phyloP scores from a whole-genome alignment of 2,329 filamentous ascomycete species.

The Pseudogymnoascus pannorum region DNA sequence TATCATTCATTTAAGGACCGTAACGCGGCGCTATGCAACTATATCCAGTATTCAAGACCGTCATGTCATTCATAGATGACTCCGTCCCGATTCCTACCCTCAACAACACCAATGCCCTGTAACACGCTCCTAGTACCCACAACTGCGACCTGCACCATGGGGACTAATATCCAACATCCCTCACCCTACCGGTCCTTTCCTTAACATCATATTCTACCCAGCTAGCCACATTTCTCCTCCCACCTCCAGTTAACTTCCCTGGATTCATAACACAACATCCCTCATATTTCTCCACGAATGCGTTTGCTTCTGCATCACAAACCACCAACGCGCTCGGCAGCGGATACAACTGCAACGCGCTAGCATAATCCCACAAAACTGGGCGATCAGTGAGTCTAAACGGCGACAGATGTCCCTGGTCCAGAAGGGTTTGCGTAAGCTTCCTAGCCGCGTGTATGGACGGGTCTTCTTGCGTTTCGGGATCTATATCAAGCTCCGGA shows the following conservation, averaged over 20 bases:
- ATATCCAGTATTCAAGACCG: not conserved
- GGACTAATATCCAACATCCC: conserved; percentile 24
- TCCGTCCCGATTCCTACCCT: not conserved
- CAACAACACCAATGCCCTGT: not conserved
- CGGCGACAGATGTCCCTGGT: conserved; percentile 82
- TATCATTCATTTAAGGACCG: not conserved
- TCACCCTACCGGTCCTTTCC: conserved; percentile 24
- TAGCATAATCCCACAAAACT: conserved; percentile 81
- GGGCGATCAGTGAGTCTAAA: conserved; percentile 76
- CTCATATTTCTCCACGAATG: conserved; percentile 87
- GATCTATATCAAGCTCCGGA: conserved; percentile 28
- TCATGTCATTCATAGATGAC: not conserved
- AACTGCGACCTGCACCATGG: not conserved
- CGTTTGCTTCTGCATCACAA: conserved; percentile 70
- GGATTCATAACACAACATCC: conserved; percentile 96
- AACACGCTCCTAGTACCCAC: conserved; percentile 7
- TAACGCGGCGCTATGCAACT: conserved; percentile 7
- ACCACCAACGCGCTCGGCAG: conserved; percentile 78
- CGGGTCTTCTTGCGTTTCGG: conserved; percentile 13
- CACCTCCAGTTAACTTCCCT: conserved; percentile 64
- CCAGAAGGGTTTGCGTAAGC: conserved; percentile 83
- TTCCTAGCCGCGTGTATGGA: conserved; percentile 55
- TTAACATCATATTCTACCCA: conserved; percentile 82
- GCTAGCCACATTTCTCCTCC: conserved; percentile 59
- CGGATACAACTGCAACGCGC: conserved; percentile 74